Evolutionary conservation across 2,329 filamentous ascomycete species (phyloP).

Genomic region (Pseudogymnoascus sp.): DNA sequence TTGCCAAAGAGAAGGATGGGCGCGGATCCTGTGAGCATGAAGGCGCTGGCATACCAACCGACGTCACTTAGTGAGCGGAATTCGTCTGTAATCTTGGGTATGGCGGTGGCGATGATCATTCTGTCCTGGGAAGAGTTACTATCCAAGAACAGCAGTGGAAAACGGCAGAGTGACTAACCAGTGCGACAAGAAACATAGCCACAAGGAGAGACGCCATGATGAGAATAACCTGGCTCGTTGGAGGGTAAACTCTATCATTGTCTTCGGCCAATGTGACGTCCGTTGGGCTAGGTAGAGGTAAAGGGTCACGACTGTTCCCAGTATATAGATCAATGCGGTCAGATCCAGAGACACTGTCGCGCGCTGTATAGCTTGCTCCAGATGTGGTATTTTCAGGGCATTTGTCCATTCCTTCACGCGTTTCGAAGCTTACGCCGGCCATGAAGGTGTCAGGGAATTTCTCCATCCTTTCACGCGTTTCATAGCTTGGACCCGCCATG

Average conservation of each 20-base stretch:
- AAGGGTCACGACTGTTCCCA: background rate
- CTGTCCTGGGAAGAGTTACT: constrained; percentile 24
- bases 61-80: constrained; percentile 19
- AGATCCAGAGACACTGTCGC: background rate
- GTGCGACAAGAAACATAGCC: constrained; percentile 38
- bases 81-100: constrained; percentile 19
- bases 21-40: constrained; percentile 26
- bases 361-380: background rate
- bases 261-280: background rate
- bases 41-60: constrained; percentile 33
- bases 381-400: background rate
- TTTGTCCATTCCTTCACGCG: background rate
- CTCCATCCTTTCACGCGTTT: background rate
- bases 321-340: background rate
- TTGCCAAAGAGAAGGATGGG: constrained; percentile 21
- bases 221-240: background rate
- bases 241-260: background rate
- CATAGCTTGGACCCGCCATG: background rate
- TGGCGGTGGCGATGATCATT: constrained; percentile 12
- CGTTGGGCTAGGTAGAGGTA: background rate
- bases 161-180: constrained; percentile 16
- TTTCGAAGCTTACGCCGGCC: background rate
- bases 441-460: too few species aligned
- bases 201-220: constrained; percentile 37
- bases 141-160: background rate